Percentiles rank a stretch among this genome's conserved stretches.
phyloP scores from a whole-genome alignment of 208 protist species.

The Trypanosoma congolense region DNA sequence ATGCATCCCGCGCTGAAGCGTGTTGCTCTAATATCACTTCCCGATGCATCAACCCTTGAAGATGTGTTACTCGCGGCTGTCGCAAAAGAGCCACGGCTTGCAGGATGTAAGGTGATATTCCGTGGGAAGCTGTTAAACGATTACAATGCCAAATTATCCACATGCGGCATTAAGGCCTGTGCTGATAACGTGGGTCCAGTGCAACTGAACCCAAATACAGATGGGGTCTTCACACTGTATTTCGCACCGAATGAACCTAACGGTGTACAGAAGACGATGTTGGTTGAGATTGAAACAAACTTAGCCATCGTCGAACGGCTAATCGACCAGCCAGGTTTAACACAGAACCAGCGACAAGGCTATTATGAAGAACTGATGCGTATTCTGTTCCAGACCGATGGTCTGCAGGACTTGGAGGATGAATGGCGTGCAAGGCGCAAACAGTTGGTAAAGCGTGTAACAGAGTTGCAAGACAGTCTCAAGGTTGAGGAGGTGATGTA shows the following conservation, averaged over 20 bases:
- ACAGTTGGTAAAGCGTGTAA: constrained; percentile 53
- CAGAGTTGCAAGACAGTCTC: constrained; percentile 54
- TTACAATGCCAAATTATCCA: constrained; percentile 36
- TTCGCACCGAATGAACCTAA: constrained; percentile 44
- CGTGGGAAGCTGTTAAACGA: constrained; percentile 49
- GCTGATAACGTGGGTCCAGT: neutral
- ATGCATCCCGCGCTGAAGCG: constrained; percentile 30
- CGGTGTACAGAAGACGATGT: constrained; percentile 48
- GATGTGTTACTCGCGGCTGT: constrained; percentile 39
- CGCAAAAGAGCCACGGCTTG: constrained; percentile 24
- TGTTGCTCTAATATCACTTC: constrained; percentile 30
- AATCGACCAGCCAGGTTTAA: constrained; percentile 17
- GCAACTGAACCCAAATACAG: constrained; percentile 5
- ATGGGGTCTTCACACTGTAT: constrained; percentile 31
- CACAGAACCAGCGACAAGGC: constrained; percentile 44
- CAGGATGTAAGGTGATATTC: constrained; percentile 45
- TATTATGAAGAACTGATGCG: constrained; percentile 86
- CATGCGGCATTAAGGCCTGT: constrained; percentile 44
- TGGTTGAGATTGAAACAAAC: constrained; percentile 64
- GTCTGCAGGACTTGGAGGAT: constrained; percentile 56
- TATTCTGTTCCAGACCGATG: constrained; percentile 71
- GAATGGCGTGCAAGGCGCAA: constrained; percentile 53
- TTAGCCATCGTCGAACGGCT: constrained; percentile 28
- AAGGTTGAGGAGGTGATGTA: constrained; percentile 20
- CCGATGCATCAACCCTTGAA: constrained; percentile 40